These are phyloP conservation scores for Bipolaris cookei DNA, from an alignment of 2,329 filamentous ascomycete genomes.

Conservation along the genomic window DNA sequence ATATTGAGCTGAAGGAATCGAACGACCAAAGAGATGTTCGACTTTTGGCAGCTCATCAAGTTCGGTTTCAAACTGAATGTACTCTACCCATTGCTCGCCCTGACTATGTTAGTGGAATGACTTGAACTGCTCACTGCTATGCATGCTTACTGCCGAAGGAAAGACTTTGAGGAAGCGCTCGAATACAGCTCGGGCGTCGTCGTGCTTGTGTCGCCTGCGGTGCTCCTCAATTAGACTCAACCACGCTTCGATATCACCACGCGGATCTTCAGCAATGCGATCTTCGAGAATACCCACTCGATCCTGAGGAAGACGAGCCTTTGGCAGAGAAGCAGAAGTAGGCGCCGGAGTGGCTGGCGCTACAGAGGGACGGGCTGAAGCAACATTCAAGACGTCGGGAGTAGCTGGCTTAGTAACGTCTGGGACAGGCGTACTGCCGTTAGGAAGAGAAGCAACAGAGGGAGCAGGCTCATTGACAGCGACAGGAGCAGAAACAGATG, in stretches of 20 bases:
- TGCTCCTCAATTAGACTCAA: slow-evolving; percentile 84
- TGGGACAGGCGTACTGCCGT: slow-evolving; percentile 50
- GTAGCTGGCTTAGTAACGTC: slow-evolving; percentile 46
- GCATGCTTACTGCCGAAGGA: slow-evolving; percentile 85
- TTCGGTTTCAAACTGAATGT: slow-evolving; percentile 87
- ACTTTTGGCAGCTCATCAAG: slow-evolving; percentile 81
- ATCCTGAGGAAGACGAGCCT: slow-evolving; percentile 71
- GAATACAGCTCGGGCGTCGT: slow-evolving; percentile 80
- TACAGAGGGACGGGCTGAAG: slow-evolving; percentile 48
- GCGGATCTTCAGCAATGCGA: slow-evolving; percentile 88
- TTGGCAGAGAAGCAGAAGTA: slow-evolving; percentile 44
- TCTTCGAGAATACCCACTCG: slow-evolving; percentile 83
- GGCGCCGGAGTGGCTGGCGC: slow-evolving; percentile 47
- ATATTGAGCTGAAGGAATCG: slow-evolving; percentile 78
- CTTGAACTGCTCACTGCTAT: slow-evolving; percentile 7
- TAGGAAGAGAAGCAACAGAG: slow-evolving; percentile 59
- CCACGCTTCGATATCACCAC: slow-evolving; percentile 93
- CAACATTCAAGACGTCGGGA: slow-evolving; percentile 34
- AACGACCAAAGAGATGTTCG: slow-evolving; percentile 82
- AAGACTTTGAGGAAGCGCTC: slow-evolving; percentile 88
- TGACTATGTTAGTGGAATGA: slow-evolving; percentile 60
- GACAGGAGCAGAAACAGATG: slow-evolving; percentile 48
- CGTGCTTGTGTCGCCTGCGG: slow-evolving; percentile 78
- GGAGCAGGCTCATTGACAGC: slow-evolving; percentile 54
- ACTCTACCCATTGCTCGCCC: slow-evolving; percentile 91